Base-by-base conservation (phyloP, 345 rosid genomes). In the Capsella bursapastoris region DNA sequence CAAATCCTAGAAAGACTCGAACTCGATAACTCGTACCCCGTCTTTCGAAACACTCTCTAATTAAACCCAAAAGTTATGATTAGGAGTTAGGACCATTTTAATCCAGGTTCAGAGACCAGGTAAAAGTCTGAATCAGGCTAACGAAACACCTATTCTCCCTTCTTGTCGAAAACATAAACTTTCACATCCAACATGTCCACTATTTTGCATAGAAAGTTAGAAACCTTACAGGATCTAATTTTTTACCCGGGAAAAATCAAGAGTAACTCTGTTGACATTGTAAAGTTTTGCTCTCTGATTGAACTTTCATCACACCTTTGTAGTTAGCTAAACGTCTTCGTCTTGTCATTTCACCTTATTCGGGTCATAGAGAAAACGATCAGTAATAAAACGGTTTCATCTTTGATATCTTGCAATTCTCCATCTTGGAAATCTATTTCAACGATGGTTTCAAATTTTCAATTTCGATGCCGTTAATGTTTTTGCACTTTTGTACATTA, bases 1-100 rank as follows among this genome's bases (percentile, higher is more conserved):
- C 81, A 83, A 82, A 86, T 95, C 49, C 73, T 95, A 44, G 96
- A 89, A 43, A 87, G 78, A 58, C 97, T 95, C 66, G 97, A 95
- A 66, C 81, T 95, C 75, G 94, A 90, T 51, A 79, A 86, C 22
- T 92, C 87, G 68, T 92, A 80, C 78, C 97, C 93, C 1, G 84
- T 84, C 73, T 94, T 85, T 70, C 82, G 73, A 38, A 81, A 65
- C 80, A 38, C 78, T 40, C 71, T 70, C 62, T 77, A 71, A 49
- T 66, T 37, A 31, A 57, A 59, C 35, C 48, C 10, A 1, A 55
- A 41, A 27, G 18, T 3, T 53, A 14, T 62, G 5, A 16, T 2
- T 63, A 22, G 37, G 38, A 37, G 12, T 2, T 63, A 25, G 37
- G 38, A 37, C 9, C 34, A 8, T 13, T 35, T 13, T 7, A n/a